phyloP scores from a whole-genome alignment of 2,329 filamentous ascomycete genomes.

The Aspergillus tamarii region DNA sequence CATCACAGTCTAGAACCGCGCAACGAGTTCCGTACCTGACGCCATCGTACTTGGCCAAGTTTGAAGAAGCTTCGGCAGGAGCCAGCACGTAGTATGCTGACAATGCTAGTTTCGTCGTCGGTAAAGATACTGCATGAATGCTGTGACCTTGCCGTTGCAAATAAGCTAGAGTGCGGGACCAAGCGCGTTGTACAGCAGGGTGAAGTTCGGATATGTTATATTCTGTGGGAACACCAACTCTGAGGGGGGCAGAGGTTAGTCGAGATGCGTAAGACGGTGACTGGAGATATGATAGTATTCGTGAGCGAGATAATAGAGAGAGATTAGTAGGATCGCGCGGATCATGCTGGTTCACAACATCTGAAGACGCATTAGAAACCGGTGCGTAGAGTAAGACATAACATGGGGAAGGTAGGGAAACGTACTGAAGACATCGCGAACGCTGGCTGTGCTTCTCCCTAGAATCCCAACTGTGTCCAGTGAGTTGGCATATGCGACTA shows the following conservation, averaged over 20 bases:
- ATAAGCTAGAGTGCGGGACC: slow-evolving; percentile 63
- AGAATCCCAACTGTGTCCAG: slow-evolving; percentile 86
- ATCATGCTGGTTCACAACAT: slow-evolving; percentile 64
- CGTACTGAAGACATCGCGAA: slow-evolving; percentile 57
- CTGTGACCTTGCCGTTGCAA: slow-evolving; percentile 69
- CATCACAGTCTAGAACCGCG: slow-evolving; percentile 53
- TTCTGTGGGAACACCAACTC: slow-evolving; percentile 67
- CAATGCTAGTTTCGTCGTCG: slow-evolving; percentile 80
- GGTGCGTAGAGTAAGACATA: not conserved
- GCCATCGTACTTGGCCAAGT: slow-evolving; percentile 95
- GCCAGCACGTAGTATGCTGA: slow-evolving; percentile 95
- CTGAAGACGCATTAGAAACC: slow-evolving; percentile 35
- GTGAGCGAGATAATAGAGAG: slow-evolving; percentile 56
- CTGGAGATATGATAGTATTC: slow-evolving; percentile 50
- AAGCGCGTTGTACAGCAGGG: slow-evolving; percentile 68
- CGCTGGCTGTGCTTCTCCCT: slow-evolving; percentile 56
- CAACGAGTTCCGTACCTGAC: slow-evolving; percentile 79
- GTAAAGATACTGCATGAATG: slow-evolving; percentile 77
- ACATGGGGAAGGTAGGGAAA: not conserved
- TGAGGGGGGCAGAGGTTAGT: slow-evolving; percentile 37
- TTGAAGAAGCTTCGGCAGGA: slow-evolving; percentile 92
- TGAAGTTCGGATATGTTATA: slow-evolving; percentile 88
- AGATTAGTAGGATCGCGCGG: slow-evolving; percentile 75
- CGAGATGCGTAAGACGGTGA: slow-evolving; percentile 26
- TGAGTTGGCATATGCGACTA: slow-evolving; percentile 90